Evolutionary conservation across 768 basidiomycete species (phyloP).

Genomic region (Leccinum pellstonianum): DNA sequence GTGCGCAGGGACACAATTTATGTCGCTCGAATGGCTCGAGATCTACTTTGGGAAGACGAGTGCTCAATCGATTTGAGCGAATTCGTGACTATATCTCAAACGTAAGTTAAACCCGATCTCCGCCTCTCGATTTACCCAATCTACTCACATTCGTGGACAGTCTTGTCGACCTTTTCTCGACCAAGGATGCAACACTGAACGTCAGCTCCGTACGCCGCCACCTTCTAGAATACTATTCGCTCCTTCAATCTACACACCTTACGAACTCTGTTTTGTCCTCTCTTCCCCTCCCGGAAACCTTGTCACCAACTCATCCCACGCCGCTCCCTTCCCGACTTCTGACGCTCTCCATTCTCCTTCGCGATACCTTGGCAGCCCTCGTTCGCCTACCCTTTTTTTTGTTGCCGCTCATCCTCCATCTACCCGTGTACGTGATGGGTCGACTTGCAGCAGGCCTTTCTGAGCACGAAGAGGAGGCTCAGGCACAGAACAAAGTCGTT

Average conservation of each 20-base stretch:
- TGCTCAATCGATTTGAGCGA: slow-evolving; percentile 74
- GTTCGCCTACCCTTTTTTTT: slow-evolving; percentile 86
- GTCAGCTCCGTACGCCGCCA: slow-evolving; percentile 61
- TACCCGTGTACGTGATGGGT: slow-evolving; percentile 84
- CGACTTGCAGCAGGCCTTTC: slow-evolving; percentile 70
- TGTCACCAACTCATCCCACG: slow-evolving; percentile 76
- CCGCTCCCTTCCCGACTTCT: slow-evolving; percentile 77
- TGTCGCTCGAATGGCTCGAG: slow-evolving; percentile 87
- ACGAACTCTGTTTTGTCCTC: slow-evolving; percentile 83
- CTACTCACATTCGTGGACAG: slow-evolving; percentile 42
- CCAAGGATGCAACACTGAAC: slow-evolving; percentile 57
- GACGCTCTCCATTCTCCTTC: slow-evolving; percentile 74
- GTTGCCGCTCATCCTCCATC: slow-evolving; percentile 77
- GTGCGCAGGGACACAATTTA: slow-evolving; percentile 80
- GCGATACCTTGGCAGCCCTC: slow-evolving; percentile 70
- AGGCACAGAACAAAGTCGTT: slow-evolving; percentile 96
- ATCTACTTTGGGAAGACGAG: slow-evolving; percentile 89
- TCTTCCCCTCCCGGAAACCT: slow-evolving; percentile 77
- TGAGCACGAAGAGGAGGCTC: slow-evolving; percentile 88
- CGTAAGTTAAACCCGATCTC: slow-evolving; percentile 53
- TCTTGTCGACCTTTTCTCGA: slow-evolving; percentile 85
- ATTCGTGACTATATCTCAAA: slow-evolving; percentile 84
- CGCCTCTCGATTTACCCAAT: slow-evolving; percentile 15
- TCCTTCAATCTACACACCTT: slow-evolving; percentile 76
- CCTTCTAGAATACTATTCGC: slow-evolving; percentile 85